Evolutionary conservation across 495 filamentous ascomycete genomes (phyloP).

Genomic region (Neurospora intermedia): DNA sequence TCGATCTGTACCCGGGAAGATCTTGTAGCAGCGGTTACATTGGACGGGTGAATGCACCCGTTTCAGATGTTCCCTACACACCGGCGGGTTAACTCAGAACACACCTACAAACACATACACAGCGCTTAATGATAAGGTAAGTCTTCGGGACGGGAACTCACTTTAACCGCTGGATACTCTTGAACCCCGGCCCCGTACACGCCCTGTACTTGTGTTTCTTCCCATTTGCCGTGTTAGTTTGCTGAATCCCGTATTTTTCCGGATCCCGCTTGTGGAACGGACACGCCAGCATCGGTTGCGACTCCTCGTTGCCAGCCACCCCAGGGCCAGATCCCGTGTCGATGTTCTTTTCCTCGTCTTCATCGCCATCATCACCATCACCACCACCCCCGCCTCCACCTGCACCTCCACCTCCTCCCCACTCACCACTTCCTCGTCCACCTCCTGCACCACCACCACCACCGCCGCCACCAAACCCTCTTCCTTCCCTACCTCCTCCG

Average conservation of each 20-base stretch:
- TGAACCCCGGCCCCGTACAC: slow-evolving; percentile 17
- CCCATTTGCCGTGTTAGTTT: slow-evolving; percentile 5
- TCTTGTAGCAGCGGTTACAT: slow-evolving; percentile 17
- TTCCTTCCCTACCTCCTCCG: not conserved
- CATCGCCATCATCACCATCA: slow-evolving; percentile 9
- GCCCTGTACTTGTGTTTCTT: slow-evolving; percentile 17
- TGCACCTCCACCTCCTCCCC: not conserved
- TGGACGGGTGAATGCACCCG: slow-evolving; percentile 18
- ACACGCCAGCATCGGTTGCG: slow-evolving; percentile 10
- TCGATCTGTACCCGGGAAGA: slow-evolving; percentile 14
- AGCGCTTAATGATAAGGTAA: not conserved
- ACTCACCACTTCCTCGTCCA: not conserved
- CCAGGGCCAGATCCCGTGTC: not conserved
- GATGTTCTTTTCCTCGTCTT: slow-evolving; percentile 8
- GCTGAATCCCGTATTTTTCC: slow-evolving; percentile 15
- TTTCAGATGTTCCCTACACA: slow-evolving; percentile 16
- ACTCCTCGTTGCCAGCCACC: slow-evolving; percentile 1
- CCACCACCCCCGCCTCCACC: not conserved
- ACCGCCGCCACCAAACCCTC: not conserved
- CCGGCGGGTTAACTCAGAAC: not conserved
- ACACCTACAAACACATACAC: not conserved
- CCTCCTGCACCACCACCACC: not conserved
- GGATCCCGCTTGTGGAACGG: slow-evolving; percentile 18
- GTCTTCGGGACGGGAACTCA: not conserved
- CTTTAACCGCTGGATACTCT: slow-evolving; percentile 19